Evolutionary conservation across 257 asterid genomes (phyloP).

Genomic region (Penstemon newberryi): DNA sequence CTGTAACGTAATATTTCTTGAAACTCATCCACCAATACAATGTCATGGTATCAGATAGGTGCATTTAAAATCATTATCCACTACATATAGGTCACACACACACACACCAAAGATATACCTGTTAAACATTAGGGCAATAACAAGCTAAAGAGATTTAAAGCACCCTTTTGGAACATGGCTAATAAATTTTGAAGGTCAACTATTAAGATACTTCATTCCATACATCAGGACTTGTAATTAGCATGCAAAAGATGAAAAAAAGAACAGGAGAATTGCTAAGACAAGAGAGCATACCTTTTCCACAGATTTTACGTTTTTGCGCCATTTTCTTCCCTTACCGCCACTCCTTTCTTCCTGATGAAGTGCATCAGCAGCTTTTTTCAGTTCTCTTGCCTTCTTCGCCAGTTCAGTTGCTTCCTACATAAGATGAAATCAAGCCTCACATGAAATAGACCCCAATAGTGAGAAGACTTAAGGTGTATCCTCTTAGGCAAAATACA

Average conservation of each 20-base stretch:
- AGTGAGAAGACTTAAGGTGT: constrained; percentile 5
- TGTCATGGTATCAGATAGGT: not conserved
- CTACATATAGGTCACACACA: not conserved
- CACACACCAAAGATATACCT: no score
- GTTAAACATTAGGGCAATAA: no score
- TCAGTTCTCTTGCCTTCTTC: constrained; percentile 87
- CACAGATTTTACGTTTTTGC: constrained; percentile 91
- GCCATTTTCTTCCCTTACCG: constrained; percentile 96
- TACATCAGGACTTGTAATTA: not conserved
- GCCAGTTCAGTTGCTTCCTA: constrained; percentile 99
- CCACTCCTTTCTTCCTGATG: constrained; percentile 98
- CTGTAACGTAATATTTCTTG: not conserved
- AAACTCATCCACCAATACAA: not conserved
- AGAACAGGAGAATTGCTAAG: constrained; percentile 13
- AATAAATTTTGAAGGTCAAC: constrained; percentile 11
- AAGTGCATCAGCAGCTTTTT: constrained; percentile 91
- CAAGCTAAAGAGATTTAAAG: no score
- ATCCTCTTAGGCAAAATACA: not conserved
- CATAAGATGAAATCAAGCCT: constrained; percentile 32
- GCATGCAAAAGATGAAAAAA: constrained; percentile 14
- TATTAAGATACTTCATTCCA: constrained; percentile 16
- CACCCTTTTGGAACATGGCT: constrained; percentile 1
- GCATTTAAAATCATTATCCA: not conserved
- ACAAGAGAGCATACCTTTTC: constrained; percentile 61
- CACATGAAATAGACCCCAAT: constrained; percentile 5